Evolutionary conservation across 208 protist species (phyloP).

Genomic region (Acanthamoeba castellanii): DNA sequence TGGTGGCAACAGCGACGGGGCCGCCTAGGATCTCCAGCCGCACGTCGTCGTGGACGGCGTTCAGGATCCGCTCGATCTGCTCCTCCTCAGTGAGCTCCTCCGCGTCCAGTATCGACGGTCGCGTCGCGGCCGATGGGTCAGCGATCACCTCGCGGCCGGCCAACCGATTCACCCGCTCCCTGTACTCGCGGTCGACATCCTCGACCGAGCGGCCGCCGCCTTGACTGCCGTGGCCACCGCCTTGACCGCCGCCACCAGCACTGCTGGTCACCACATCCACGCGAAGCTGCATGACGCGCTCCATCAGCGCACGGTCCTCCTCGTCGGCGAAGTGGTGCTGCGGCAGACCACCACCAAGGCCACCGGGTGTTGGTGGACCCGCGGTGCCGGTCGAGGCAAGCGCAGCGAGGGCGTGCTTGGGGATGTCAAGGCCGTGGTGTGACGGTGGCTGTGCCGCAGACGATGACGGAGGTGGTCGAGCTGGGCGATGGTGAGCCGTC

Average conservation of each 20-base stretch:
- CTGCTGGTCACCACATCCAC: neutral
- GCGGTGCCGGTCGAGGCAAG: neutral
- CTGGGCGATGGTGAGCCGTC: neutral
- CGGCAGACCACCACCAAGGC: neutral
- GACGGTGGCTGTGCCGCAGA: neutral
- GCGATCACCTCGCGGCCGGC: neutral
- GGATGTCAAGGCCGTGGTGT: neutral
- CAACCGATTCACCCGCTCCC: slow-evolving; percentile 17
- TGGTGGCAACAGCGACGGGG: neutral
- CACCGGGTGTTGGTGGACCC: neutral
- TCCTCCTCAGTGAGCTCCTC: slow-evolving; percentile 60
- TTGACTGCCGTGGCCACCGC: neutral
- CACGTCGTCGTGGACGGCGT: slow-evolving; percentile 30
- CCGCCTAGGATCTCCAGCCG: neutral
- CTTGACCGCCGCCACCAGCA: neutral
- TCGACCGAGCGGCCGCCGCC: neutral
- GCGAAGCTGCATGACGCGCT: slow-evolving; percentile 13
- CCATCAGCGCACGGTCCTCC: slow-evolving; percentile 36
- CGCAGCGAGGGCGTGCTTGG: neutral
- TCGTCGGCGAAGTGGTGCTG: neutral
- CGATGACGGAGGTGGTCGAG: neutral
- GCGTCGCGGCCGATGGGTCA: neutral
- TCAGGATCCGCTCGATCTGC: slow-evolving; percentile 56
- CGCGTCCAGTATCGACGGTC: neutral
- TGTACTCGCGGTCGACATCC: neutral